Evolutionary conservation across 2,329 filamentous ascomycete genomes (phyloP).

Genomic region (Calonectria pteridis): DNA sequence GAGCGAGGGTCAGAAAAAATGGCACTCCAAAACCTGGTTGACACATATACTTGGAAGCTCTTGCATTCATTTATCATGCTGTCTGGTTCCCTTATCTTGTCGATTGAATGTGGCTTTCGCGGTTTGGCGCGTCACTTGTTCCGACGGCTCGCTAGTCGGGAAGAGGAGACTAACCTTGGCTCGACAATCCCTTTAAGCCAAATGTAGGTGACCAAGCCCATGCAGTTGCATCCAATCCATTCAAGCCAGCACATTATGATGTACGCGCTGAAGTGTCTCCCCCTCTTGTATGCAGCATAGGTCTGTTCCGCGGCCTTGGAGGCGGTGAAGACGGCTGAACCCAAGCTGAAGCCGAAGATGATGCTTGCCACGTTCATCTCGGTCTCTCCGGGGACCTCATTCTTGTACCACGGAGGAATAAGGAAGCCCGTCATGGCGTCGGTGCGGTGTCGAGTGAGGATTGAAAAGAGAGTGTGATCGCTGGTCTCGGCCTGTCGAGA

Average conservation of each 20-base stretch:
- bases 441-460: background rate
- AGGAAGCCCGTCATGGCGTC: slow-evolving; percentile 32
- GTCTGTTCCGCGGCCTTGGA: slow-evolving; percentile 22
- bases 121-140: background rate
- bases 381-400: slow-evolving; percentile 8
- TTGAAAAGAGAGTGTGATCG: background rate
- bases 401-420: slow-evolving; percentile 29
- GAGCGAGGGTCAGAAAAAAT: background rate
- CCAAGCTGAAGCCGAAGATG: slow-evolving; percentile 35
- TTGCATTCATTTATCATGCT: no score
- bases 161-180: slow-evolving; percentile 18
- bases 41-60: background rate
- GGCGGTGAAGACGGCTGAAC: slow-evolving; percentile 27
- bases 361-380: slow-evolving; percentile 34
- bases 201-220: slow-evolving; percentile 29
- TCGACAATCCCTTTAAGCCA: slow-evolving; percentile 21
- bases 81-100: background rate
- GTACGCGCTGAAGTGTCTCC: slow-evolving; percentile 26
- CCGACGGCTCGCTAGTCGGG: background rate
- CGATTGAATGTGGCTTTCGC: background rate
- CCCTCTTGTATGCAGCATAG: slow-evolving; percentile 17
- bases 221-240: slow-evolving; percentile 33
- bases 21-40: background rate
- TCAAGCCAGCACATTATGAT: slow-evolving; percentile 37
- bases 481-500: background rate